Conservation (phyloP, 2,329 filamentous ascomycete genomes). For the Dothideomycetes sp. region DNA sequence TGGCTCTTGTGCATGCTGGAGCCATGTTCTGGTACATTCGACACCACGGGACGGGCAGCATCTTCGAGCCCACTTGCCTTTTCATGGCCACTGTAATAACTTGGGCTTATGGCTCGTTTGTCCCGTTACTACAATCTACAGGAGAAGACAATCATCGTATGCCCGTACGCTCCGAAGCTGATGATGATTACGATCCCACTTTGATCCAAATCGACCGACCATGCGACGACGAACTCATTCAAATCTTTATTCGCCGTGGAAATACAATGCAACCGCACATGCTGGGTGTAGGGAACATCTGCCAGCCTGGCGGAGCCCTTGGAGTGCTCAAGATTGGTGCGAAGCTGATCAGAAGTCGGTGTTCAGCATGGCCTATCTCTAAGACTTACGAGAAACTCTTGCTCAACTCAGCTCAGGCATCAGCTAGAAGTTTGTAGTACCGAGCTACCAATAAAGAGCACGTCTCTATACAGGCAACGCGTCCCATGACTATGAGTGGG, state of each 20-base stretch:
- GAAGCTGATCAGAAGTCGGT: conserved; percentile 16
- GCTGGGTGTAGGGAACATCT: conserved; percentile 17
- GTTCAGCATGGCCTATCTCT: conserved; percentile 7
- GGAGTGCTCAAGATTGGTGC: conserved; percentile 17
- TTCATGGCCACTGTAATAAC: conserved; percentile 14
- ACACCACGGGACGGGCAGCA: conserved; percentile 13
- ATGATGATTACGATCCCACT: conserved; percentile 13
- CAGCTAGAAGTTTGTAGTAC: neutral
- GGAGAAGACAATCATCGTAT: neutral
- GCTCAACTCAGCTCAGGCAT: conserved; percentile 3
- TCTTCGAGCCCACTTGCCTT: conserved; percentile 15
- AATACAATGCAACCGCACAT: conserved; percentile 18
- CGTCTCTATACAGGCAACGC: neutral
- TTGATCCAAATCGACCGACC: conserved; percentile 19
- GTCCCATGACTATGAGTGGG: too few relatives aligned
- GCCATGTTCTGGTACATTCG: conserved; percentile 16
- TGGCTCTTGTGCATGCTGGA: conserved; percentile 15
- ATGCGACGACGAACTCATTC: conserved; percentile 19
- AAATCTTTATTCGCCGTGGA: conserved; percentile 17
- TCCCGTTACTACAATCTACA: conserved; percentile 11
- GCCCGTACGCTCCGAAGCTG: neutral
- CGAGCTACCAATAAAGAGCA: neutral
- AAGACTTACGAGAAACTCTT: conserved; percentile 6
- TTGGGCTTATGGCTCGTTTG: conserved; percentile 15
- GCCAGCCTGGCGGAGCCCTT: conserved; percentile 9